Percentiles rank a stretch among this genome's conserved stretches.
These are phyloP conservation scores for Chenopodium berlandieri DNA, from an alignment of 148 eudicot genomes.

Conservation along the genomic window DNA sequence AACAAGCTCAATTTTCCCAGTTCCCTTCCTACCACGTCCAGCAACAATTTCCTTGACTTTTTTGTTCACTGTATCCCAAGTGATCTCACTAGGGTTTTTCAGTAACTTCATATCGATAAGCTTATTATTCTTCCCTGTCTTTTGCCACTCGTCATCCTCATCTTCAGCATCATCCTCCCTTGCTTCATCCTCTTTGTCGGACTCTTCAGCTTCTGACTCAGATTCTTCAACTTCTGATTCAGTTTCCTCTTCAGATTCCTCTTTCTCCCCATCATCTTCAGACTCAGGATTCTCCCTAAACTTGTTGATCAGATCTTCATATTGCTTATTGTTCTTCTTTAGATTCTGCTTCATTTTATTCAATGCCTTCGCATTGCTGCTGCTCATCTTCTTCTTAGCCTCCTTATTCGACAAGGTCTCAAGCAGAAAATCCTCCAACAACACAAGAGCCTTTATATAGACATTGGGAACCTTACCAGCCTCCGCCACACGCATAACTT, in stretches of 20 bases:
- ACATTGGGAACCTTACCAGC: constrained; percentile 56
- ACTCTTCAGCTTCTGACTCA: constrained; percentile 21
- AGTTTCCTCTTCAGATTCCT: constrained; percentile 27
- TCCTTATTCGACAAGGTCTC: constrained; percentile 78
- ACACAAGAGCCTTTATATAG: constrained; percentile 72
- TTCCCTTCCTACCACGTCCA: constrained; percentile 87
- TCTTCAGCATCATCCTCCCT: constrained; percentile 15
- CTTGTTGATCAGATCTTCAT: constrained; percentile 64
- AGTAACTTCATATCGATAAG: constrained; percentile 57
- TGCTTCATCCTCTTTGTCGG: constrained; percentile 15
- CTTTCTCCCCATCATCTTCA: constrained; percentile 41
- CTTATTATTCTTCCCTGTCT: constrained; percentile 50
- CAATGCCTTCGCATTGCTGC: constrained; percentile 77
- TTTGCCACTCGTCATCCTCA: constrained; percentile 34
- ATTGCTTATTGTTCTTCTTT: constrained; percentile 83
- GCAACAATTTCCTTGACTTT: constrained; percentile 82
- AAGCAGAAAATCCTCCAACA: constrained; percentile 74
- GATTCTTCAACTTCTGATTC: constrained; percentile 19
- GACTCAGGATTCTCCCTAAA: constrained; percentile 74
- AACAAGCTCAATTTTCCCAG: constrained; percentile 79
- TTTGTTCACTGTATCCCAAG: constrained; percentile 82
- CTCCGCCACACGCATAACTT: constrained; percentile 74
- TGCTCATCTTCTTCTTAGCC: constrained; percentile 88
- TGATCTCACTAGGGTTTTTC: constrained; percentile 44
- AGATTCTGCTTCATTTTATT: constrained; percentile 87